phyloP scores from a whole-genome alignment of 2,329 filamentous ascomycete species.

The Pseudogymnoascus sp. region DNA sequence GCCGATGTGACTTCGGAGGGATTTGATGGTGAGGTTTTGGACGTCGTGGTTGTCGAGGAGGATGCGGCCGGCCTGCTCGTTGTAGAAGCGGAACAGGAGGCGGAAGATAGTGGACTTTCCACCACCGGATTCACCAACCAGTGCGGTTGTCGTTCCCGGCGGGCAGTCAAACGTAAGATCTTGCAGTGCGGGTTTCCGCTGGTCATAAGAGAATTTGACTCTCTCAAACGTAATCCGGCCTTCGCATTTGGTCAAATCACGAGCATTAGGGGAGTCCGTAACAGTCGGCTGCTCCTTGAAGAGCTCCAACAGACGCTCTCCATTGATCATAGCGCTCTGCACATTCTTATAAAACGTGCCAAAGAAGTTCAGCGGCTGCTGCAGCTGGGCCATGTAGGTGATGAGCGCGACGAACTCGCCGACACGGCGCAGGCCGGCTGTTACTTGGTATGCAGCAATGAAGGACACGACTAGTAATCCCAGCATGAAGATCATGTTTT shows the following conservation, averaged over 20 bases:
- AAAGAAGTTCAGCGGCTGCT: constrained; percentile 77
- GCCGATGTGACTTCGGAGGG: constrained; percentile 82
- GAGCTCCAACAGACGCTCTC: constrained; percentile 86
- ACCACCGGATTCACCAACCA: constrained; percentile 93
- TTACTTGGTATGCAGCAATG: constrained; percentile 70
- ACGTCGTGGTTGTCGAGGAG: constrained; percentile 79
- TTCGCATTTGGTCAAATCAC: constrained; percentile 56
- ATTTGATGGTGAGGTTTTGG: constrained; percentile 82
- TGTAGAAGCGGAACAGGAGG: constrained; percentile 94
- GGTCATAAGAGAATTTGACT: constrained; percentile 85
- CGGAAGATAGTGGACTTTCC: constrained; percentile 97
- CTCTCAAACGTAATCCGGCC: constrained; percentile 83
- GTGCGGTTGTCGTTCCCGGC: constrained; percentile 87
- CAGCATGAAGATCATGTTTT: constrained; percentile 72
- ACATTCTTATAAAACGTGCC: constrained; percentile 95
- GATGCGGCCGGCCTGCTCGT: constrained; percentile 70
- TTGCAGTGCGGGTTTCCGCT: constrained; percentile 74
- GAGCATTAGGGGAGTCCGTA: constrained; percentile 62
- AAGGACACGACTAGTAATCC: constrained; percentile 66
- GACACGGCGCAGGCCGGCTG: constrained; percentile 54
- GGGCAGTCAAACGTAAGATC: constrained; percentile 77
- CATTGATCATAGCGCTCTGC: constrained; percentile 94
- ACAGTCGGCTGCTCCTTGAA: constrained; percentile 96
- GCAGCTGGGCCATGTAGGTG: constrained; percentile 72
- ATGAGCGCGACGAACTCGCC: constrained; percentile 67